Evolutionary conservation across 768 basidiomycete species (phyloP).

Genomic region (Suillus bovinus): DNA sequence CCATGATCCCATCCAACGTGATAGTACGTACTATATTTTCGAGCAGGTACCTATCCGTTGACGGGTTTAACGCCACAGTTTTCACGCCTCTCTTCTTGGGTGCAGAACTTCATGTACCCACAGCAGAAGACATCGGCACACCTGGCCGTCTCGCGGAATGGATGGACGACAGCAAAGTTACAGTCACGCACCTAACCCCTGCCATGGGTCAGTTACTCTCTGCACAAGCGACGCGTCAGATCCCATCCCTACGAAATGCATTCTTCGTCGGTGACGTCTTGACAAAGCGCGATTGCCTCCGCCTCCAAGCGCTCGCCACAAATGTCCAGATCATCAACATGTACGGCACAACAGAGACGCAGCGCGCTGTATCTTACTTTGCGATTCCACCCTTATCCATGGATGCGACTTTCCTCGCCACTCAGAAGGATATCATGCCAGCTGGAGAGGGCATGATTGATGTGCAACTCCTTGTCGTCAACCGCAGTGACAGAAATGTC

Average conservation of each 20-base stretch:
- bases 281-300: conserved; percentile 95
- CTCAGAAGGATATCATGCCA: conserved; percentile 97
- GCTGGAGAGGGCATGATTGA: conserved; percentile 98
- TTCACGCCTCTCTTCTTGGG: conserved; percentile 99
- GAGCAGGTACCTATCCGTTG: background rate
- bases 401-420: conserved; percentile 89
- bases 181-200: conserved; percentile 96
- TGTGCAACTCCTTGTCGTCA: conserved; percentile 95
- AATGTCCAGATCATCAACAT: conserved; percentile 98
- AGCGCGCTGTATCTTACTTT: conserved; percentile 98
- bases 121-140: conserved; percentile 94
- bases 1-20: conserved; percentile 98
- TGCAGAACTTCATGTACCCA: conserved; percentile 93
- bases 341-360: conserved; percentile 99
- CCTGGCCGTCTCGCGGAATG: conserved; percentile 96
- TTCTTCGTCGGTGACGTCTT: conserved; percentile 99
- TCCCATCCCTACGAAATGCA: conserved; percentile 83
- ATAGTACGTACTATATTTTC: conserved; percentile 66
- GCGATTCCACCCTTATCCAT: conserved; percentile 80
- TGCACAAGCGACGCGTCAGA: conserved; percentile 78
- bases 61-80: conserved; percentile 50
- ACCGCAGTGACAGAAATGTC: conserved; percentile 79
- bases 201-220: conserved; percentile 99
- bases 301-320: conserved; percentile 87
- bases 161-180: conserved; percentile 92